A percentile compares a stretch with the other conserved stretches of the same genome.
phyloP scores from a whole-genome alignment of 192 early-diverging fungal species.

The Umbelopsis vinacea region DNA sequence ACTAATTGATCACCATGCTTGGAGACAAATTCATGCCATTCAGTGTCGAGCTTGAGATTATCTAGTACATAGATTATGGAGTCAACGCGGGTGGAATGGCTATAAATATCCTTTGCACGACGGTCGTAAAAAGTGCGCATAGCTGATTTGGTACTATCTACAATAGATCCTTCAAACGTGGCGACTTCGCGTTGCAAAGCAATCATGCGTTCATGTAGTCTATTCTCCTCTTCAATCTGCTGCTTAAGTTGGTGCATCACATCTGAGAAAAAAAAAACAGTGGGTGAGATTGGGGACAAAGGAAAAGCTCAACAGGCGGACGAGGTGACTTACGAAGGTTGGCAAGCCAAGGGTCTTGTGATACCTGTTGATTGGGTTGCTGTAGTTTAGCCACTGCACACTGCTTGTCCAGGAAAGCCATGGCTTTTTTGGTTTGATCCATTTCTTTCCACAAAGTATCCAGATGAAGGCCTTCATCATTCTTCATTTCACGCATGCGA shows the following conservation, averaged over 20 bases:
- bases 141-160: slow-evolving; percentile 25
- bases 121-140: slow-evolving; percentile 31
- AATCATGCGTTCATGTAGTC: slow-evolving; percentile 35
- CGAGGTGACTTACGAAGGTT: slow-evolving; percentile 35
- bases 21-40: slow-evolving; percentile 47
- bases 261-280: slow-evolving; percentile 27
- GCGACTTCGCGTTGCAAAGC: slow-evolving; percentile 31
- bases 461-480: slow-evolving; percentile 35
- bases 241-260: slow-evolving; percentile 38
- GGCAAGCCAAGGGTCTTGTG: slow-evolving; percentile 41
- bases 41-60: slow-evolving; percentile 38
- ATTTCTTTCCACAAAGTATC: slow-evolving; percentile 47
- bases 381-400: slow-evolving; percentile 36
- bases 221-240: slow-evolving; percentile 45
- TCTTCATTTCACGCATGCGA: slow-evolving; percentile 42
- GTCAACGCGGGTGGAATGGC: slow-evolving; percentile 23
- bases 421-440: slow-evolving; percentile 44
- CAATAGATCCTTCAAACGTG: slow-evolving; percentile 31
- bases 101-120: slow-evolving; percentile 28
- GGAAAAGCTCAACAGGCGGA: neutral
- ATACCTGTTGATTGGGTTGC: slow-evolving; percentile 32
- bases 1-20: slow-evolving; percentile 44
- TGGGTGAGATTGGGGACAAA: too few species aligned
- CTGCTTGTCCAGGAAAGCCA: slow-evolving; percentile 38
- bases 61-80: slow-evolving; percentile 22